Conservation (phyloP, 176 grass and related monocot species). For the Hordeum vulgare region MorexV3_pseudomolecules_assembly NC_058522.1:397595489-397595988, state of each 20-base stretch:
- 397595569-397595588: conserved; percentile 9
- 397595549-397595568: conserved; percentile 1
- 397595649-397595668: conserved; percentile 4
- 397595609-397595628: conserved; percentile 45
- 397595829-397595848: conserved; percentile 36
- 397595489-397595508: not conserved
- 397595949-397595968: not conserved
- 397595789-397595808: conserved; percentile 14
- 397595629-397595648: conserved; percentile 36
- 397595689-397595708: conserved; percentile 38
- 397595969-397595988: conserved; percentile 22
- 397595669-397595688: not conserved
- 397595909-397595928: conserved; percentile 14
- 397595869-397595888: conserved; percentile 41
- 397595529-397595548: conserved; percentile 10
- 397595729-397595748: conserved; percentile 21
- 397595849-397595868: conserved; percentile 42
- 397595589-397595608: conserved; percentile 34
- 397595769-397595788: conserved; percentile 41
- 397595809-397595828: conserved; percentile 22
- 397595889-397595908: conserved; percentile 11
- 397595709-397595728: conserved; percentile 48
- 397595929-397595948: conserved; percentile 2
- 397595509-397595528: not conserved
- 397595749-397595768: conserved; percentile 11